These are phyloP conservation scores for Colletotrichum scovillei DNA, from an alignment of 2,329 filamentous ascomycete species.

Conservation along the genomic window DNA sequence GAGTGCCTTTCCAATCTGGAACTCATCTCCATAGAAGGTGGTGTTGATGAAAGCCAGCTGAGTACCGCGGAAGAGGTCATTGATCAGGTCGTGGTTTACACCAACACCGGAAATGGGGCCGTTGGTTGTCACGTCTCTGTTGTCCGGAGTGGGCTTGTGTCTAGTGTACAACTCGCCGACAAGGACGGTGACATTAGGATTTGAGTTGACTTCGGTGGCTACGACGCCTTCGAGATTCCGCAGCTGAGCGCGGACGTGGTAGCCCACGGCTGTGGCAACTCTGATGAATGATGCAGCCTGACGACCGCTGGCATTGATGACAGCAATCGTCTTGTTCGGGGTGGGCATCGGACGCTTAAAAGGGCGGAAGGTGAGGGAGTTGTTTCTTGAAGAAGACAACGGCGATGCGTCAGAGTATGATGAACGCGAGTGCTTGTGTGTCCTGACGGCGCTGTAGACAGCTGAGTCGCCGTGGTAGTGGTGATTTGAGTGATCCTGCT, in stretches of 20 bases:
- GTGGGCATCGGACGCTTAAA: slow-evolving; percentile 68
- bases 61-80: slow-evolving; percentile 82
- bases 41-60: slow-evolving; percentile 98
- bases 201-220: slow-evolving; percentile 83
- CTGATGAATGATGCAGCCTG: slow-evolving; percentile 96
- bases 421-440: slow-evolving; percentile 71
- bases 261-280: slow-evolving; percentile 92
- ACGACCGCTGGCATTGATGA: slow-evolving; percentile 95
- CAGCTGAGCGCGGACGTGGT: slow-evolving; percentile 91
- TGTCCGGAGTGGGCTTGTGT: slow-evolving; percentile 60
- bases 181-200: slow-evolving; percentile 79
- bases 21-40: slow-evolving; percentile 95
- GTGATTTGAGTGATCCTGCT: slow-evolving; percentile 31
- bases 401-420: slow-evolving; percentile 72
- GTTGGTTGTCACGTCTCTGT: slow-evolving; percentile 75
- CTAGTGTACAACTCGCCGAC: slow-evolving; percentile 73
- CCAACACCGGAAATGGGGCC: slow-evolving; percentile 72
- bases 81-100: slow-evolving; percentile 79
- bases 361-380: slow-evolving; percentile 70
- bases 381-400: slow-evolving; percentile 64
- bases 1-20: slow-evolving; percentile 86
- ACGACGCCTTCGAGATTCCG: slow-evolving; percentile 89
- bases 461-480: slow-evolving; percentile 36
- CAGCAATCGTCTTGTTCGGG: slow-evolving; percentile 84
- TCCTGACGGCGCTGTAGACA: slow-evolving; percentile 43